Conservation (phyloP, 2,329 filamentous ascomycete species). For the Fusarium liriodendri region DNA sequence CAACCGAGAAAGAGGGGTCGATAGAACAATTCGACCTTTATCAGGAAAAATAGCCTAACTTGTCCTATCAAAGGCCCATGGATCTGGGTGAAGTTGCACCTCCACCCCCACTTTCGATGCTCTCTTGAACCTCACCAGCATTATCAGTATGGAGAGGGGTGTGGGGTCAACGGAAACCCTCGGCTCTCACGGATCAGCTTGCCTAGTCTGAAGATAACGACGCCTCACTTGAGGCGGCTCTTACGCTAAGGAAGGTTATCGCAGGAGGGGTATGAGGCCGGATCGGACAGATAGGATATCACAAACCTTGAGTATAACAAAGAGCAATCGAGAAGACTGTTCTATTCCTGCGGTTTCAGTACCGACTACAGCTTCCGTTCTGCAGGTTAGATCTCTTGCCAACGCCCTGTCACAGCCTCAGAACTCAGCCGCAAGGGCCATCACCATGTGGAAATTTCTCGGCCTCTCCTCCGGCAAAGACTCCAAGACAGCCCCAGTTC, state of each 20-base stretch:
- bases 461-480: conserved; percentile 14
- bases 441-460: conserved; percentile 27
- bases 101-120: neutral
- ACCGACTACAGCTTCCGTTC: neutral
- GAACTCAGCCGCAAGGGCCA: neutral
- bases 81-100: neutral
- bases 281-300: neutral
- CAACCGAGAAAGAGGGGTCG: neutral
- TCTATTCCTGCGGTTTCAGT: neutral
- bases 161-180: neutral
- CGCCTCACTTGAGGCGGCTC: neutral
- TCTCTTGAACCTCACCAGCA: neutral
- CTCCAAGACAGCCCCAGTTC: conserved; percentile 16
- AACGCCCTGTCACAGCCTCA: neutral
- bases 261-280: neutral
- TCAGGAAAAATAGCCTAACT: neutral
- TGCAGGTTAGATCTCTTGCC: neutral
- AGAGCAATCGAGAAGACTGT: neutral
- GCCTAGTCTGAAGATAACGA: neutral
- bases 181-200: neutral
- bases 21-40: neutral
- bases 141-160: neutral
- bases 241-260: neutral
- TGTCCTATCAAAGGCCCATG: neutral
- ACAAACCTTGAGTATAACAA: neutral